phyloP scores from a whole-genome alignment of 345 rosid genomes.

The Arabidopsis thaliana region DNA sequence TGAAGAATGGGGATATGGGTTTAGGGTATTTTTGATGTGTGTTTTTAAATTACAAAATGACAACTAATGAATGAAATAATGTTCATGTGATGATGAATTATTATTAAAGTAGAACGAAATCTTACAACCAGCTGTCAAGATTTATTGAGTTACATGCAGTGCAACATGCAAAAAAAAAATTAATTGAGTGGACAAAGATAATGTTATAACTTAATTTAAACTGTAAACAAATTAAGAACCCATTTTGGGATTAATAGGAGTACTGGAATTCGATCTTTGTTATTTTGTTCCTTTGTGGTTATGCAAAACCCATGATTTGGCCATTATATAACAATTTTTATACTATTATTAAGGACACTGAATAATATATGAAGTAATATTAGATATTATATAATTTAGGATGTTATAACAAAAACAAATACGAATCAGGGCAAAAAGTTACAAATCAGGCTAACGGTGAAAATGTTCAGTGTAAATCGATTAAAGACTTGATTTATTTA shows the following conservation, averaged over 20 bases:
- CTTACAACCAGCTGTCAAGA: slow-evolving; percentile 10
- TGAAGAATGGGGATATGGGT: background rate
- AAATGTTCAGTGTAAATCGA: too few relatives aligned
- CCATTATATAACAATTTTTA: background rate
- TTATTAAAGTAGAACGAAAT: background rate
- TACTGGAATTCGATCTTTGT: background rate
- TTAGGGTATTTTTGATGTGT: background rate
- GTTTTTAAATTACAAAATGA: background rate
- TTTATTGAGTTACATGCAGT: background rate
- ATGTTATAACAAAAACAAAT: too few relatives aligned
- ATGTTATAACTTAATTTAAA: background rate
- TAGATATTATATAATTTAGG: too few relatives aligned
- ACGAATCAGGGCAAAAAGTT: too few relatives aligned
- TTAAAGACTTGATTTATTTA: too few relatives aligned
- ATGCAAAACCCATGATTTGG: background rate
- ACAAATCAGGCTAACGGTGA: too few relatives aligned
- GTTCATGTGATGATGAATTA: background rate
- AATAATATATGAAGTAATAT: too few relatives aligned
- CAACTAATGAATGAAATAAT: background rate
- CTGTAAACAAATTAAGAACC: background rate
- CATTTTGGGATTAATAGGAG: background rate
- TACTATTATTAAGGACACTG: too few relatives aligned
- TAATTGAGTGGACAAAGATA: background rate
- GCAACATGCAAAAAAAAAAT: background rate
- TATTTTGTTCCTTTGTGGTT: too few relatives aligned